Conservation (phyloP, 2,329 filamentous ascomycete genomes). For the Arthroderma sp. region DNA sequence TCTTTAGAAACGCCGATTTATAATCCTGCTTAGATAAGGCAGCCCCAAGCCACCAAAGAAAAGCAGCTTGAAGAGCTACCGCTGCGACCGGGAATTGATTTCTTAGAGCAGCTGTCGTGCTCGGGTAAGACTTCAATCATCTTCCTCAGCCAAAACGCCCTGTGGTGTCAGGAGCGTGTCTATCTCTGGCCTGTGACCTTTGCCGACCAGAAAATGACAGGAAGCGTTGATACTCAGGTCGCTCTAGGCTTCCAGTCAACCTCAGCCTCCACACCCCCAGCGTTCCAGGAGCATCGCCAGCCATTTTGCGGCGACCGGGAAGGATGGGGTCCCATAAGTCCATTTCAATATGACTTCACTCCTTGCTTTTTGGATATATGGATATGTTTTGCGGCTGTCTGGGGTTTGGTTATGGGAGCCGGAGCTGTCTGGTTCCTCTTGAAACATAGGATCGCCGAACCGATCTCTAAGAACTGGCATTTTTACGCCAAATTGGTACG, state of each 20-base stretch:
- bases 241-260: constrained; percentile 13
- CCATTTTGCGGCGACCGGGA: constrained; percentile 78
- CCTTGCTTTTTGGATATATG: constrained; percentile 94
- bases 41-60: no score
- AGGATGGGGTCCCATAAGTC: constrained; percentile 90
- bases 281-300: constrained; percentile 32
- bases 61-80: no score
- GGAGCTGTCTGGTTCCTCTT: constrained; percentile 70
- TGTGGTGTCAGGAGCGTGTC: not conserved
- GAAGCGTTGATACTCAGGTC: constrained; percentile 13
- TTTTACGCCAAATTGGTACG: constrained; percentile 85
- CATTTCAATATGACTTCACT: constrained; percentile 80
- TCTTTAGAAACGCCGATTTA: no score
- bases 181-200: constrained; percentile 6
- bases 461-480: constrained; percentile 71
- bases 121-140: no score
- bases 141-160: not conserved
- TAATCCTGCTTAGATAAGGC: no score
- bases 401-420: constrained; percentile 64
- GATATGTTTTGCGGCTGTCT: constrained; percentile 63
- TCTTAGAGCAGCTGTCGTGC: no score
- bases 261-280: constrained; percentile 11
- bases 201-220: constrained; percentile 14
- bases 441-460: constrained; percentile 51
- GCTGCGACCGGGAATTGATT: no score